Evolutionary conservation across 1,139 yeast genomes (phyloP).

Genomic region (Debaryomyces sp.): DNA sequence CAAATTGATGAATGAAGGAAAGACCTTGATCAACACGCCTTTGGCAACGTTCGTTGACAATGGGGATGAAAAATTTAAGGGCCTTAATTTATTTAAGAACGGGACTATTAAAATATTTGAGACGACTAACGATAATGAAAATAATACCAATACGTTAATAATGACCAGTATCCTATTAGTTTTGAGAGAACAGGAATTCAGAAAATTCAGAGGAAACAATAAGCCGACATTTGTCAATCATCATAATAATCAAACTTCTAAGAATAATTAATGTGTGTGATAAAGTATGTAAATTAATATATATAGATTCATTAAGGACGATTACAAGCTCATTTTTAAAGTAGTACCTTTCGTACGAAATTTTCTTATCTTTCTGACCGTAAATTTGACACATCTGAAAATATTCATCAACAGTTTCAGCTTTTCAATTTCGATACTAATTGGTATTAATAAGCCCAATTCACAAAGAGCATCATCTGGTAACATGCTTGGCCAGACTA

Average conservation of each 20-base stretch:
- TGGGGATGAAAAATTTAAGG: slow-evolving; percentile 27
- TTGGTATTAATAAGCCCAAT: too few relatives aligned
- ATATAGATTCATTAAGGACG: not conserved
- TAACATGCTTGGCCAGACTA: not conserved
- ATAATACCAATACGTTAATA: slow-evolving; percentile 28
- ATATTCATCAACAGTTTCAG: not conserved
- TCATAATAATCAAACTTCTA: not conserved
- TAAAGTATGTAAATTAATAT: not conserved
- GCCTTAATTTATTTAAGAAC: slow-evolving; percentile 24
- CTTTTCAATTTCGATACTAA: too few relatives aligned
- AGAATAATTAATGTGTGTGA: not conserved
- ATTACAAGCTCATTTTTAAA: too few relatives aligned
- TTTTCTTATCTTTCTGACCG: not conserved
- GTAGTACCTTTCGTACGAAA: too few relatives aligned
- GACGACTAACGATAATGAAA: slow-evolving; percentile 10
- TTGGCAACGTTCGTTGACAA: slow-evolving; percentile 34
- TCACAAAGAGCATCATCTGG: too few relatives aligned
- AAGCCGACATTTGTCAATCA: slow-evolving; percentile 19
- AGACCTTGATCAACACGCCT: slow-evolving; percentile 29
- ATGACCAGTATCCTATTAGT: slow-evolving; percentile 35
- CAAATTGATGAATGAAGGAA: slow-evolving; percentile 13
- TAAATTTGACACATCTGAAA: not conserved
- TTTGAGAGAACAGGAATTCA: slow-evolving; percentile 40
- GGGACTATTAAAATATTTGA: slow-evolving; percentile 38
- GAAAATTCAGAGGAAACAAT: slow-evolving; percentile 41